Conservation (phyloP, 345 rosid genomes). For the Cochlearia excelsa region DNA sequence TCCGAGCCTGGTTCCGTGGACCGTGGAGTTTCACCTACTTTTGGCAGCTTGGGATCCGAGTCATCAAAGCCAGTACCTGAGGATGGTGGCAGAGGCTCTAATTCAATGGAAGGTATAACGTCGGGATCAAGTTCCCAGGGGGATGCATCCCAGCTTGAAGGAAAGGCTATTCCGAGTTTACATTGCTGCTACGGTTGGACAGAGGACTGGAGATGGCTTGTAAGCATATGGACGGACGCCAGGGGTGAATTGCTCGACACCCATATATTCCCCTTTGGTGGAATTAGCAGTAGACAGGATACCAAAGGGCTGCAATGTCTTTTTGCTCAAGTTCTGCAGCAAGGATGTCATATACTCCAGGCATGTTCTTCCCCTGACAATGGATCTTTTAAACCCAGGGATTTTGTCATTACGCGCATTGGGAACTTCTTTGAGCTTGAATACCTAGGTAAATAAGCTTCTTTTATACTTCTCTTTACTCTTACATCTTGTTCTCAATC, state of each 20-base stretch:
- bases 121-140: constrained; percentile 64
- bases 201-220: constrained; percentile 99
- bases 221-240: constrained; percentile 99
- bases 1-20: constrained; percentile 94
- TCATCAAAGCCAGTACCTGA: constrained; percentile 55
- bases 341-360: constrained; percentile 96
- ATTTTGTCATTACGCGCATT: constrained; percentile 82
- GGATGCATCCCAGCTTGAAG: constrained; percentile 70
- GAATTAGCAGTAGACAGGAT: constrained; percentile 98
- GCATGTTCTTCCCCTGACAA: constrained; percentile 76
- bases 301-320: constrained; percentile 98
- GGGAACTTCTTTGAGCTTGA: constrained; percentile 97
- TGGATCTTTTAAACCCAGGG: constrained; percentile 79
- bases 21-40: constrained; percentile 65
- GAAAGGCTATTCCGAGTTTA: constrained; percentile 69
- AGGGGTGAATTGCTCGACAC: constrained; percentile 98
- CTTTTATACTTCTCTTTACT: constrained; percentile 21
- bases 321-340: constrained; percentile 93
- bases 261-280: constrained; percentile 96
- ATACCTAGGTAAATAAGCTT: constrained; percentile 63
- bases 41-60: constrained; percentile 54
- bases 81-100: constrained; percentile 65
- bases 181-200: constrained; percentile 99
- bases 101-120: constrained; percentile 54
- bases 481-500: constrained; percentile 8